These are phyloP conservation scores for Barnettozyma botsteinii DNA, from an alignment of 805 yeast genomes.

Conservation along the genomic window DNA sequence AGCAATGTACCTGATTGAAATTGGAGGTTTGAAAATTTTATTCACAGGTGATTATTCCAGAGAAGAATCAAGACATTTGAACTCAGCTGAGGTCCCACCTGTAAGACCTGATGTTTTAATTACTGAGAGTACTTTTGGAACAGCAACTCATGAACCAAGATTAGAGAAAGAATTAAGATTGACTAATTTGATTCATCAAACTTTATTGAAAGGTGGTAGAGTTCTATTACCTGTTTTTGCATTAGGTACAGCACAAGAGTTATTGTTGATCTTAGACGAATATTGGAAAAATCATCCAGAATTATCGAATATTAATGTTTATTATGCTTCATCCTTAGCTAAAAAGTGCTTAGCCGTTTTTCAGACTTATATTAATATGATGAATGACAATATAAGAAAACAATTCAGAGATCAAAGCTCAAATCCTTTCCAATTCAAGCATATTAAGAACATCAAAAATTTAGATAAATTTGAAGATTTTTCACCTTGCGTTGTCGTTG, in stretches of 20 bases:
- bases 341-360: constrained; percentile 96
- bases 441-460: constrained; percentile 70
- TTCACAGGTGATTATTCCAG: constrained; percentile 98
- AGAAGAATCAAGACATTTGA: constrained; percentile 92
- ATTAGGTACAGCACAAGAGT: constrained; percentile 93
- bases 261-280: constrained; percentile 84
- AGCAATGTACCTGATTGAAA: constrained; percentile 93
- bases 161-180: constrained; percentile 76
- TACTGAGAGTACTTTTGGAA: constrained; percentile 95
- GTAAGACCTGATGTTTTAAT: constrained; percentile 81
- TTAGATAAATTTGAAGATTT: constrained; percentile 85
- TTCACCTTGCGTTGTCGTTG: constrained; percentile 94
- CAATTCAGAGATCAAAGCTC: constrained; percentile 70
- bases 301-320: constrained; percentile 74
- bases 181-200: constrained; percentile 76
- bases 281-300: constrained; percentile 88
- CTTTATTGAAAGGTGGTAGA: constrained; percentile 83
- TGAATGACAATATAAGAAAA: constrained; percentile 85
- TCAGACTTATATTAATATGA: constrained; percentile 93
- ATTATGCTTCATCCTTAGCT: constrained; percentile 89
- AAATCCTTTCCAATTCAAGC: constrained; percentile 89
- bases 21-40: constrained; percentile 81
- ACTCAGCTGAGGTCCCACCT: constrained; percentile 92
- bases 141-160: constrained; percentile 93
- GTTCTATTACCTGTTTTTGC: constrained; percentile 94